Percentiles rank a stretch among this genome's conserved stretches.
Conservation (phyloP, 345 rosid genomes). For the Lumnitzera racemosa region DNA sequence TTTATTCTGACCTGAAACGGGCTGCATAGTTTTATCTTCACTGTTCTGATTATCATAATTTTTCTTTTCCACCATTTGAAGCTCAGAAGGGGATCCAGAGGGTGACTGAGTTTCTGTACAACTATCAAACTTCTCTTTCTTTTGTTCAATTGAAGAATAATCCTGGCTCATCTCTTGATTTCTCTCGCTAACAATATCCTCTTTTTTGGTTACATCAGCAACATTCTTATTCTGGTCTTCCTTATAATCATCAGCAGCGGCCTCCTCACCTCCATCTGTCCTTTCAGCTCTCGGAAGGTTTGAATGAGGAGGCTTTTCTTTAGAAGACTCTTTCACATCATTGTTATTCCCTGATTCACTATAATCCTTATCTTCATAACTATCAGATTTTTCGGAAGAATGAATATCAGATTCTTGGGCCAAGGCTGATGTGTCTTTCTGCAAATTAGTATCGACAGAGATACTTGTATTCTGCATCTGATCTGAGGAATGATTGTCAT, state of each 20-base stretch:
- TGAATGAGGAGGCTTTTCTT: conserved; percentile 26
- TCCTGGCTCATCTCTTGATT: conserved; percentile 37
- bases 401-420: conserved; percentile 27
- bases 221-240: conserved; percentile 15
- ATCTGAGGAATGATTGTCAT: conserved; percentile 32
- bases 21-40: conserved; percentile 39
- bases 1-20: conserved; percentile 35
- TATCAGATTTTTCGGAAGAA: conserved; percentile 30
- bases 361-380: conserved; percentile 26
- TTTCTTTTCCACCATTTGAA: conserved; percentile 42
- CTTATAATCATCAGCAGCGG: conserved; percentile 25
- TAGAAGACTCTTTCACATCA: conserved; percentile 28
- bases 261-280: conserved; percentile 25
- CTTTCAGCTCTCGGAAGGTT: conserved; percentile 29
- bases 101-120: conserved; percentile 27
- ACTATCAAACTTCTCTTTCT: conserved; percentile 24
- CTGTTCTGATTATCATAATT: conserved; percentile 40
- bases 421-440: conserved; percentile 24
- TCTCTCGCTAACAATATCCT: conserved; percentile 23
- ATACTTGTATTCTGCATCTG: conserved; percentile 29
- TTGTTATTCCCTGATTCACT: conserved; percentile 29
- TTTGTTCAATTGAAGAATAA: conserved; percentile 37
- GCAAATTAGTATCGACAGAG: conserved; percentile 21
- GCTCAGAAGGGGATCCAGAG: conserved; percentile 35
- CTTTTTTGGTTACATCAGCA: conserved; percentile 26